These are phyloP conservation scores for Irineochytrium annulatum DNA, from an alignment of 192 early-diverging fungal genomes.

Conservation along the genomic window DNA sequence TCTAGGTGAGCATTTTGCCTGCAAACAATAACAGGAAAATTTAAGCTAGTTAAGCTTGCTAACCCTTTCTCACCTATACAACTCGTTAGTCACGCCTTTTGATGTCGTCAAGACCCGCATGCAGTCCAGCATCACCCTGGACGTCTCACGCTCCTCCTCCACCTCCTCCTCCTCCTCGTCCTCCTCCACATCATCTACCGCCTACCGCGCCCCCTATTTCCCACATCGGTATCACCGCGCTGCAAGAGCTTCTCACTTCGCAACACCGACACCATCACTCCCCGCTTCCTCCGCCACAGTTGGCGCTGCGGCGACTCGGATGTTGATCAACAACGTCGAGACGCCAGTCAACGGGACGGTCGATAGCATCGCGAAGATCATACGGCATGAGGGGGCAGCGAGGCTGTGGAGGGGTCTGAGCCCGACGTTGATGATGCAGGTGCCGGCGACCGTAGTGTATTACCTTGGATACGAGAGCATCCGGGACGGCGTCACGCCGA, in stretches of 20 bases:
- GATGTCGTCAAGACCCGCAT: constrained; percentile 87
- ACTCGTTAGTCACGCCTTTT: constrained; percentile 69
- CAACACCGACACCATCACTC: neutral
- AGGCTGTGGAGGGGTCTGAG: constrained; percentile 84
- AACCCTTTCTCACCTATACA: constrained; percentile 1
- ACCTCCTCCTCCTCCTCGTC: too few relatives aligned
- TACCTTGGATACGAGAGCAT: constrained; percentile 92
- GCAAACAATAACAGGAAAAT: constrained; percentile 1
- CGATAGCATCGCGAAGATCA: constrained; percentile 75
- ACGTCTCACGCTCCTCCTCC: too few relatives aligned
- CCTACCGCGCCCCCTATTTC: too few relatives aligned
- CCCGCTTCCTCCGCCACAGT: constrained; percentile 8
- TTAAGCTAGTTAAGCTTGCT: constrained; percentile 16
- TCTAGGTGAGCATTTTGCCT: constrained; percentile 49
- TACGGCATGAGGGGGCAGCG: constrained; percentile 70
- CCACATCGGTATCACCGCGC: too few relatives aligned
- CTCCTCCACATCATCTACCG: too few relatives aligned
- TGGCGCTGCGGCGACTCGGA: neutral
- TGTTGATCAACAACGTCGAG: neutral
- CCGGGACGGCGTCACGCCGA: constrained; percentile 45
- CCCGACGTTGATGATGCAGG: constrained; percentile 82
- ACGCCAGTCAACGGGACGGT: neutral
- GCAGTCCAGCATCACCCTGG: constrained; percentile 47
- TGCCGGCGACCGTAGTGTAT: constrained; percentile 88
- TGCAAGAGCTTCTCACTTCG: neutral